These are phyloP conservation scores for Ophiocordyceps australis DNA, from an alignment of 2,329 filamentous ascomycete genomes.

Conservation along the genomic window DNA sequence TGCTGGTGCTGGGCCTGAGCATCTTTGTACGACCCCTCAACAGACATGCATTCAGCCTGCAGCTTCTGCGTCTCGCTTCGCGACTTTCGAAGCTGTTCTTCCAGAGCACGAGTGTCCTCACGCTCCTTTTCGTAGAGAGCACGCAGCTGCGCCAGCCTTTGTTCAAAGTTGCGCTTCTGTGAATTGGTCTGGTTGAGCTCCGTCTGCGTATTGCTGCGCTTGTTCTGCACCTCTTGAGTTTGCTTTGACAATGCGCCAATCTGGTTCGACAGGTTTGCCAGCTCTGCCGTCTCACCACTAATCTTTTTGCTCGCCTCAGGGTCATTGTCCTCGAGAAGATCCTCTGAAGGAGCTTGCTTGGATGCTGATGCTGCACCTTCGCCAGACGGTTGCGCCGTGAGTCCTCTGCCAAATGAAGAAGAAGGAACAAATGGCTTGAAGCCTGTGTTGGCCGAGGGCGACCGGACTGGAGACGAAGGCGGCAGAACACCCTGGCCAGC, in stretches of 20 bases:
- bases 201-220: constrained; percentile 61
- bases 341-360: constrained; percentile 39
- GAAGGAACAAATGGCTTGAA: constrained; percentile 90
- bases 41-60: constrained; percentile 63
- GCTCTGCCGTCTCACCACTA: constrained; percentile 74
- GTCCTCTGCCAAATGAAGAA: constrained; percentile 74
- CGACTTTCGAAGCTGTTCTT: constrained; percentile 63
- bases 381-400: constrained; percentile 63
- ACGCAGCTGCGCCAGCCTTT: constrained; percentile 70
- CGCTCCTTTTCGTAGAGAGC: constrained; percentile 87
- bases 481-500: constrained; percentile 25
- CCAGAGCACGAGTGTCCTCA: constrained; percentile 64
- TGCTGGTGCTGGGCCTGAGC: constrained; percentile 70
- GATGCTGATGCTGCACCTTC: constrained; percentile 16
- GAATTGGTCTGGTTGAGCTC: constrained; percentile 65
- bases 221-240: constrained; percentile 81
- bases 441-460: constrained; percentile 26
- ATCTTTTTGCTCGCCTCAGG: constrained; percentile 77
- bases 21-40: constrained; percentile 69
- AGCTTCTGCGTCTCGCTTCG: constrained; percentile 71
- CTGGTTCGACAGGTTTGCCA: constrained; percentile 92
- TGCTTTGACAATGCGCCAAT: constrained; percentile 80
- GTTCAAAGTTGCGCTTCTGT: constrained; percentile 88
- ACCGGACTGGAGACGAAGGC: constrained; percentile 34
- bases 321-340: constrained; percentile 81